Evolutionary conservation across 1,284 basidiomycete species (phyloP).

Genomic region (Fomitopsis schrenkii): DNA sequence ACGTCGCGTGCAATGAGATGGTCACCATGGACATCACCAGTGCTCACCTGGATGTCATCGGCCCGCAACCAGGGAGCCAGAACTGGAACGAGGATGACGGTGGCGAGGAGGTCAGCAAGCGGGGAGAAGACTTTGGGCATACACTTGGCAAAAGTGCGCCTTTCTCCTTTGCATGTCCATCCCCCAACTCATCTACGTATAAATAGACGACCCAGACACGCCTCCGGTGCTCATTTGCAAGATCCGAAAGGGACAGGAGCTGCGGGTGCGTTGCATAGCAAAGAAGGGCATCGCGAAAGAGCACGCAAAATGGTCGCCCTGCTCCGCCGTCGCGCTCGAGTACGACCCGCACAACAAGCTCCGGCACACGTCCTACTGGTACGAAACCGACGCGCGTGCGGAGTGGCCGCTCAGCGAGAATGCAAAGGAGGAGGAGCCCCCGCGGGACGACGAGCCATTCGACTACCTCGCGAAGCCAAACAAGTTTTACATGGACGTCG

Average conservation of each 20-base stretch:
- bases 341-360: slow-evolving; percentile 99
- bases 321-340: slow-evolving; percentile 93
- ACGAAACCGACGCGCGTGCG: slow-evolving; percentile 70
- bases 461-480: slow-evolving; percentile 85
- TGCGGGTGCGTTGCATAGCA: slow-evolving; percentile 85
- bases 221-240: slow-evolving; percentile 86
- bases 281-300: slow-evolving; percentile 99
- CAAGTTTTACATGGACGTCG: slow-evolving; percentile 90
- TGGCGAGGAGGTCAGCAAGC: slow-evolving; percentile 70
- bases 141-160: slow-evolving; percentile 80
- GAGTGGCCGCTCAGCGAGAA: slow-evolving; percentile 88
- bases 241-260: slow-evolving; percentile 91
- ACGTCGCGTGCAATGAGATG: slow-evolving; percentile 62
- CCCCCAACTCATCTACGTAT: not conserved
- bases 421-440: slow-evolving; percentile 77
- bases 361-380: slow-evolving; percentile 96
- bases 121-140: slow-evolving; percentile 75
- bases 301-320: slow-evolving; percentile 99
- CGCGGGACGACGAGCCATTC: slow-evolving; percentile 76
- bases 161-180: slow-evolving; percentile 2
- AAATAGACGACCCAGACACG: slow-evolving; percentile 52
- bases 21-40: slow-evolving; percentile 82
- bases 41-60: slow-evolving; percentile 62
- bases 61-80: slow-evolving; percentile 8
- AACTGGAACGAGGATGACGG: slow-evolving; percentile 38